phyloP scores from a whole-genome alignment of 129 eudicot genomes.

The Lactuca sativa region DNA sequence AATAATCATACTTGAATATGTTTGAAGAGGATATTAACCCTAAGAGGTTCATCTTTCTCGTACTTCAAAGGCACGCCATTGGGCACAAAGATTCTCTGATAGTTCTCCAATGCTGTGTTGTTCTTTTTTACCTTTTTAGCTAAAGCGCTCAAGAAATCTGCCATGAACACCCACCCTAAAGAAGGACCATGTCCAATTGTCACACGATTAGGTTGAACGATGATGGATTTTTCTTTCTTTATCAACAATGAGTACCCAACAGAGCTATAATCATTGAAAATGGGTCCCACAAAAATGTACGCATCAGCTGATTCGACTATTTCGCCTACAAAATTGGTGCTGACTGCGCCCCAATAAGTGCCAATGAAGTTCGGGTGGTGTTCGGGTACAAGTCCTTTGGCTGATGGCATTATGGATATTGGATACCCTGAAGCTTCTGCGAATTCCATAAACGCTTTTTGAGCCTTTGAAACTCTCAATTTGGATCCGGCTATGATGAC shows the following conservation, averaged over 20 bases:
- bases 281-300: conserved; percentile 80
- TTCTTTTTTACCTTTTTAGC: conserved; percentile 77
- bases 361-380: conserved; percentile 73
- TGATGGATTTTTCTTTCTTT: conserved; percentile 66
- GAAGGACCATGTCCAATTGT: conserved; percentile 77
- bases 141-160: conserved; percentile 64
- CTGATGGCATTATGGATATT: conserved; percentile 80
- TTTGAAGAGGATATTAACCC: conserved; percentile 83
- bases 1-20: conserved; percentile 70
- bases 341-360: conserved; percentile 94
- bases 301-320: conserved; percentile 90
- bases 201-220: conserved; percentile 78
- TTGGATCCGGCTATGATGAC: conserved; percentile 76
- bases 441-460: conserved; percentile 58
- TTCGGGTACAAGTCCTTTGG: conserved; percentile 84
- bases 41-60: conserved; percentile 55
- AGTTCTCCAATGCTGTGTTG: conserved; percentile 68
- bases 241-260: conserved; percentile 84
- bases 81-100: conserved; percentile 73
- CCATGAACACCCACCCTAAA: conserved; percentile 88
- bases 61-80: conserved; percentile 58
- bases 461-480: conserved; percentile 68
- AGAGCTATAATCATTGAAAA: conserved; percentile 88
- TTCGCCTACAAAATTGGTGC: conserved; percentile 68
- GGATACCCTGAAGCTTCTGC: conserved; percentile 85